phyloP scores from a whole-genome alignment of 495 filamentous ascomycete species.

The Tuber umbilicatum region DNA sequence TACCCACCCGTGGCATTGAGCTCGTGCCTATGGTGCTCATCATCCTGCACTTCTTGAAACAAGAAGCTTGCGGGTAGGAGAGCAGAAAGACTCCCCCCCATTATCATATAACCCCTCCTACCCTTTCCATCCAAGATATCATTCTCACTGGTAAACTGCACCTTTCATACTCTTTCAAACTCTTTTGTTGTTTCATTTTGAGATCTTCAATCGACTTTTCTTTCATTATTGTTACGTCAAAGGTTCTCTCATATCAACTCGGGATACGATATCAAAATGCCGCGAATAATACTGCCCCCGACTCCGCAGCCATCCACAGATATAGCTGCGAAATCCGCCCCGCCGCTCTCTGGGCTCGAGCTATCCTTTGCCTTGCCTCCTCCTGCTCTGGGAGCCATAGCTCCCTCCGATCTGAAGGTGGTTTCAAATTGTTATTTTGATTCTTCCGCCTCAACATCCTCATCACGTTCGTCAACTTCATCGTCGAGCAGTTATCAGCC shows the following conservation, averaged over 20 bases:
- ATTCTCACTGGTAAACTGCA: not conserved
- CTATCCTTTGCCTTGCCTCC: constrained; percentile 73
- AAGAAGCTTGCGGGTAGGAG: not conserved
- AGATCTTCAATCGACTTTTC: not conserved
- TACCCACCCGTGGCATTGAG: not conserved
- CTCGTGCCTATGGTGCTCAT: not conserved
- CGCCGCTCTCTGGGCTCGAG: constrained; percentile 50
- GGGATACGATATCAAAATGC: constrained; percentile 53
- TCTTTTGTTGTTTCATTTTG: constrained; percentile 9
- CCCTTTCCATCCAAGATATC: not conserved
- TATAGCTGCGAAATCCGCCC: constrained; percentile 67
- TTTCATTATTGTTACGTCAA: constrained; percentile 7
- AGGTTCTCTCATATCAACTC: not conserved
- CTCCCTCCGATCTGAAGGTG: constrained; percentile 4
- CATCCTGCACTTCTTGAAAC: not conserved
- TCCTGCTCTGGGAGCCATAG: constrained; percentile 51
- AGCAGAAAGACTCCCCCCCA: not conserved
- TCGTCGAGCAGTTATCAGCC: constrained; percentile 50
- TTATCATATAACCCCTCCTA: not conserved
- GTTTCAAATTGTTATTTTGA: not conserved
- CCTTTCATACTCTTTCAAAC: not conserved
- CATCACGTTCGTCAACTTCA: constrained; percentile 35
- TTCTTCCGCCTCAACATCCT: constrained; percentile 10
- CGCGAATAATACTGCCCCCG: constrained; percentile 63
- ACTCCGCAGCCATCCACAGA: constrained; percentile 82